A percentile compares a stretch with the other conserved stretches of the same genome.
These are phyloP conservation scores for Syzygium syzygioides DNA, from an alignment of 441 rosid species.

Conservation along the genomic window DNA sequence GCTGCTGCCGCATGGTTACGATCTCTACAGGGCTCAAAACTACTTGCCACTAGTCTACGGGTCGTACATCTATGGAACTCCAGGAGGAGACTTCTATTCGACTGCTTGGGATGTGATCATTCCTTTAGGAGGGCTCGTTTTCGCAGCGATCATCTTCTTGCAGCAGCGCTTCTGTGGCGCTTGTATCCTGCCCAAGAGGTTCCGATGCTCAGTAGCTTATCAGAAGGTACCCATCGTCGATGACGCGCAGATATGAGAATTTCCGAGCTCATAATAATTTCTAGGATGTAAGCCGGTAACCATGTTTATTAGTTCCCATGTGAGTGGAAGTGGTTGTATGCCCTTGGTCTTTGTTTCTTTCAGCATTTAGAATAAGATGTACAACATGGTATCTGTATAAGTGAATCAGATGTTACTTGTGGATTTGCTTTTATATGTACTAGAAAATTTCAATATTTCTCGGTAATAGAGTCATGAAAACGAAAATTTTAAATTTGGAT, in stretches of 20 bases:
- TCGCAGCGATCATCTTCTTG: slow-evolving; percentile 19
- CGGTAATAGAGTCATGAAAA: neutral
- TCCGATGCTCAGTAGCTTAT: neutral
- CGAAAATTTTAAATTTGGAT: neutral
- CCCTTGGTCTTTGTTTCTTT: neutral
- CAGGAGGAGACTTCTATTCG: slow-evolving; percentile 18
- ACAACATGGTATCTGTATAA: neutral
- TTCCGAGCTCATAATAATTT: neutral
- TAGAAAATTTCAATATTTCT: neutral
- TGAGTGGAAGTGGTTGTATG: neutral
- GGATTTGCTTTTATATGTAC: neutral
- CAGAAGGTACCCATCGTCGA: neutral
- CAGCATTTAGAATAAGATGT: neutral
- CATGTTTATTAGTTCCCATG: neutral
- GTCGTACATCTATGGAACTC: slow-evolving; percentile 36
- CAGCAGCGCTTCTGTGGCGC: slow-evolving; percentile 30
- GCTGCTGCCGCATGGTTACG: slow-evolving; percentile 23
- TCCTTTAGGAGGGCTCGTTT: neutral
- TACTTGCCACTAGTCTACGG: slow-evolving; percentile 4
- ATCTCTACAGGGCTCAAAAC: slow-evolving; percentile 19
- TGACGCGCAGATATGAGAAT: neutral
- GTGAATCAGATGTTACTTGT: neutral
- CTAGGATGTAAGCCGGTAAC: neutral
- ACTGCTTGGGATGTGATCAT: slow-evolving; percentile 23
- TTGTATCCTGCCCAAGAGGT: slow-evolving; percentile 10